A percentile compares a stretch with the other conserved stretches of the same genome.
Conservation (phyloP, 345 rosid species). For the Punica granatum region DNA sequence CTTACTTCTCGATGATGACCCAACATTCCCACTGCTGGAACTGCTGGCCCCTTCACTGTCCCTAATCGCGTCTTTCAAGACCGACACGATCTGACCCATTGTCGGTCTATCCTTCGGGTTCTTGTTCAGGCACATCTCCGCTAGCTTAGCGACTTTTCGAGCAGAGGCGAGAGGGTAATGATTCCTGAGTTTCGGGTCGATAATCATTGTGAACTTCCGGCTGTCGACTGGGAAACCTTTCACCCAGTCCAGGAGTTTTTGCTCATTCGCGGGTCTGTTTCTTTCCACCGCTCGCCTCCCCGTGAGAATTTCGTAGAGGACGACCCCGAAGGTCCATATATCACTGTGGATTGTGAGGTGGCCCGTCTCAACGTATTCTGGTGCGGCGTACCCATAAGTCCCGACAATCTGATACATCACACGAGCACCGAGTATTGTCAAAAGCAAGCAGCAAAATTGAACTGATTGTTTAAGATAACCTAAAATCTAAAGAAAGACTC, state of each 20-base stretch:
- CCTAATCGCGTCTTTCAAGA: conserved; percentile 46
- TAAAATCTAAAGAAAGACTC: too few relatives aligned
- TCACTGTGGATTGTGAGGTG: conserved; percentile 68
- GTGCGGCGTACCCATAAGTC: conserved; percentile 92
- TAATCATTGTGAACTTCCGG: conserved; percentile 59
- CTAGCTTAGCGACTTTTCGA: conserved; percentile 49
- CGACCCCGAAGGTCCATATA: conserved; percentile 86
- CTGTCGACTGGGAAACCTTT: conserved; percentile 62
- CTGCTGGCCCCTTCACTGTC: conserved; percentile 29
- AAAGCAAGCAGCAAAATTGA: too few relatives aligned
- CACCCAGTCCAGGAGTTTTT: conserved; percentile 87
- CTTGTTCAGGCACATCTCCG: conserved; percentile 72
- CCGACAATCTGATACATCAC: conserved; percentile 57
- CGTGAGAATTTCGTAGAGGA: conserved; percentile 84
- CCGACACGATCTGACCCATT: conserved; percentile 49
- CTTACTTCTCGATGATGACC: neutral
- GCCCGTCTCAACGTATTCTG: conserved; percentile 83
- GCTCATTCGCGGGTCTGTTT: conserved; percentile 49
- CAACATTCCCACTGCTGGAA: conserved; percentile 5
- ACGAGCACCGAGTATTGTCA: neutral
- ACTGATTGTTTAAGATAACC: too few relatives aligned
- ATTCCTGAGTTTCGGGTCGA: conserved; percentile 65
- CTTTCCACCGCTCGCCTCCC: conserved; percentile 75
- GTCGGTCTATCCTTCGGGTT: conserved; percentile 61
- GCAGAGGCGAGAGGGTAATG: conserved; percentile 39